These are phyloP conservation scores for Pseudonectria buxi DNA, from an alignment of 2,329 filamentous ascomycete species.

Conservation along the genomic window DNA sequence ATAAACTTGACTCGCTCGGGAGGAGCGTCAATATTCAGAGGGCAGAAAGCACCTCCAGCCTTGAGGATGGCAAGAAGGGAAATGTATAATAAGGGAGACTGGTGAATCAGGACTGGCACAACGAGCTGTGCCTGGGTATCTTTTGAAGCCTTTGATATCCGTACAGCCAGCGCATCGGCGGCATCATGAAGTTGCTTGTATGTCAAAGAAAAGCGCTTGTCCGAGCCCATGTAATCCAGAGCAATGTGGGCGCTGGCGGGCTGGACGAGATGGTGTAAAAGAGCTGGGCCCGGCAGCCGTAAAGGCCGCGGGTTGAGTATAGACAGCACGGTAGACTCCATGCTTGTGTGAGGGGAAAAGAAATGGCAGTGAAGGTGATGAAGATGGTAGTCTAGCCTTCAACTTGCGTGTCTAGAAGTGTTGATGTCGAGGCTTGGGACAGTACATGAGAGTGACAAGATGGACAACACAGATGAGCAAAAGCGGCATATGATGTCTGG, in stretches of 20 bases:
- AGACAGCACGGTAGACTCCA: constrained; percentile 30
- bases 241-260: constrained; percentile 19
- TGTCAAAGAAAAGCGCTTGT: constrained; percentile 37
- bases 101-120: constrained; percentile 70
- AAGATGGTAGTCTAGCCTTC: no score
- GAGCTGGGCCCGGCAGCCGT: constrained; percentile 35
- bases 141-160: constrained; percentile 29
- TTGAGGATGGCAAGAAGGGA: constrained; percentile 71
- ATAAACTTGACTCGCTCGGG: constrained; percentile 74
- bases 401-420: no score
- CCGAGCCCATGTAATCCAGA: constrained; percentile 26
- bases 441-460: constrained; percentile 3
- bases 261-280: constrained; percentile 56
- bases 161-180: constrained; percentile 49
- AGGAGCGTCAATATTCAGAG: constrained; percentile 72
- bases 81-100: constrained; percentile 72
- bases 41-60: constrained; percentile 79
- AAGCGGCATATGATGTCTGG: constrained; percentile 6
- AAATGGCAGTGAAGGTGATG: no score
- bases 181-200: constrained; percentile 57
- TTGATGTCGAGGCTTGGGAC: no score
- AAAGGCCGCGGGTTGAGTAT: constrained; percentile 39
- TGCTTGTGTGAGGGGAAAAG: constrained; percentile 7
- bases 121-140: constrained; percentile 36
- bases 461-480: constrained; percentile 5